phyloP scores from a whole-genome alignment of 306 rosid genomes.

The Quercus parvula region DNA sequence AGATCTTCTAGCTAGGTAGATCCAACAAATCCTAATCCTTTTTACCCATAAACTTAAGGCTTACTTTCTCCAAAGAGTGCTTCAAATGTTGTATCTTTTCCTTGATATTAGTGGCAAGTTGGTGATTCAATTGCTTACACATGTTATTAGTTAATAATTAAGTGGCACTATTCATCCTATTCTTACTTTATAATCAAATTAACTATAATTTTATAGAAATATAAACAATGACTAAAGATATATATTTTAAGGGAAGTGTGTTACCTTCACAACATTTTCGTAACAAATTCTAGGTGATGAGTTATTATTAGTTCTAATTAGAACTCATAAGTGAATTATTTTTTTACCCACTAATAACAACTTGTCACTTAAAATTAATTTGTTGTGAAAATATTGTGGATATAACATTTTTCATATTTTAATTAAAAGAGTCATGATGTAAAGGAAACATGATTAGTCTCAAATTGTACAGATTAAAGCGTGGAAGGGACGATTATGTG shows the following conservation, averaged over 20 bases:
- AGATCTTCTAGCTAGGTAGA: not conserved
- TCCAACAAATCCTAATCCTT: not conserved
- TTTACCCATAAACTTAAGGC: not conserved
- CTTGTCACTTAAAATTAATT: too few species aligned
- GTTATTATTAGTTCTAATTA: too few species aligned
- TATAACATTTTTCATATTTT: too few species aligned
- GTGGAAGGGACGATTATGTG: not conserved
- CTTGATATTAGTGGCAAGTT: not conserved
- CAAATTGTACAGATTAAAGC: not conserved
- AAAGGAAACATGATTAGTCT: not conserved
- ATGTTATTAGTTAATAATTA: not conserved
- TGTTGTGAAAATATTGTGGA: fast-evolving
- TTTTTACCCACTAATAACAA: too few species aligned
- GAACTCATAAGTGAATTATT: too few species aligned
- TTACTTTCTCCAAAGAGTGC: not conserved
- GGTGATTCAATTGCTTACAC: not conserved
- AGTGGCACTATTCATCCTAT: not conserved
- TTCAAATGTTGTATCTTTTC: not conserved
- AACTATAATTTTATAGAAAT: not conserved
- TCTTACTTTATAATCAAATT: not conserved
- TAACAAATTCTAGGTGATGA: fast-evolving
- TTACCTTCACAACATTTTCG: too few species aligned
- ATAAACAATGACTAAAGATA: too few species aligned
- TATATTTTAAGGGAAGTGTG: too few species aligned
- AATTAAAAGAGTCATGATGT: too few species aligned